Evolutionary conservation across 257 asterid species (phyloP).

Genomic region (Solanum chiquidenum): DNA sequence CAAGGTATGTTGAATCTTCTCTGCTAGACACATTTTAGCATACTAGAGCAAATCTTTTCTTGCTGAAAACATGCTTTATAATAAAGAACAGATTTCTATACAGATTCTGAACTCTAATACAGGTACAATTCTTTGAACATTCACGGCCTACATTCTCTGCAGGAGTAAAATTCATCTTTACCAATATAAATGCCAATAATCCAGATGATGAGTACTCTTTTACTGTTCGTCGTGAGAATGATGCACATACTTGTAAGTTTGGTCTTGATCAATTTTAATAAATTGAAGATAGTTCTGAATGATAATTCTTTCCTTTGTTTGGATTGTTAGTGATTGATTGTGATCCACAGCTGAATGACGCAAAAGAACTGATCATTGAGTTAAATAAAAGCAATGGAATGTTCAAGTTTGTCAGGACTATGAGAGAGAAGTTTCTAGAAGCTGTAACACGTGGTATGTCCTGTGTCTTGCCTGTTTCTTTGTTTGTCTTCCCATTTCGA

Average conservation of each 20-base stretch:
- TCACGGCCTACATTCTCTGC: not conserved
- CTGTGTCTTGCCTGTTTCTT: not conserved
- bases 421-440: constrained; percentile 73
- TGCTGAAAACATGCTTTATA: not conserved
- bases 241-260: constrained; percentile 60
- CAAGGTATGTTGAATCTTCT: constrained; percentile 34
- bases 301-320: not conserved
- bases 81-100: not conserved
- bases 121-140: not conserved
- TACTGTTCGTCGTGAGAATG: constrained; percentile 54
- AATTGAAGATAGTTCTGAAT: not conserved
- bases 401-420: constrained; percentile 67
- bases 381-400: constrained; percentile 60
- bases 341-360: constrained; percentile 46
- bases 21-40: not conserved
- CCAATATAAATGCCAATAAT: constrained; percentile 44
- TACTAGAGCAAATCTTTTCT: not conserved
- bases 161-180: constrained; percentile 86
- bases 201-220: constrained; percentile 65
- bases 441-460: constrained; percentile 44
- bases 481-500: not conserved
- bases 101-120: not conserved
- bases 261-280: not conserved
- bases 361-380: constrained; percentile 46
- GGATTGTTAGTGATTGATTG: constrained; percentile 56